Base-by-base conservation (phyloP, 495 filamentous ascomycete genomes). In the Pseudomonodictys pantanalensis region DNA sequence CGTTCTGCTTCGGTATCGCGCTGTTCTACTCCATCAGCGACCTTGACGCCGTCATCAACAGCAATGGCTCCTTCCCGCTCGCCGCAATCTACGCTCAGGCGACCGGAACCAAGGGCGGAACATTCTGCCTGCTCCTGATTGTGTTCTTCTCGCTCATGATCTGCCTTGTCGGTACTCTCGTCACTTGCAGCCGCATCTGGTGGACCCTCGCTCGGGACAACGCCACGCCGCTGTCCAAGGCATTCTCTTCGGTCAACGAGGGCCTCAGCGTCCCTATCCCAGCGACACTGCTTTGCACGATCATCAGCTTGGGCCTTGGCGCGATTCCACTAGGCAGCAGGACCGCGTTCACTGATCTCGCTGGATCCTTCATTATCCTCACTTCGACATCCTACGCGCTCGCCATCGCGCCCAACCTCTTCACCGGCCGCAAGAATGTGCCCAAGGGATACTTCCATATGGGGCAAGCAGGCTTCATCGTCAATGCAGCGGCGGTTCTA, bases 191-290 rank as follows among this genome's bases (percentile, higher is more conserved):
- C 15, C 85, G 90, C 20, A 86, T 83, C 7, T 84, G 87, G 68
- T 95, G 90, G 90, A 82, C 87, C 2, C 79, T 95, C 15, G 82
- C 87, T 30, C 85, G 90, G 35, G 90, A 95, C 69, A 79, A 83
- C 52, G 83, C 83, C 3, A 78, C 81, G 0, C 83, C 83, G 0
- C 77, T 82, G 56, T 70, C 75, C 2, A 39, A 56, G 8, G 67
- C 78, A 54, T 80, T 86, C 53, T 63, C 71, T 46, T 62, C 44
- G 10, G 79, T 86, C 59, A 78, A 79, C 55, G 52, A 57, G 39
- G n/a, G 24, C 8, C 75, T 78, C 52, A 76, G 47, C 1, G 77
- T 83, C 61, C 89, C 90, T 0, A 75, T 91, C 46, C 79, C 81
- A 45, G 81, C 89, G 0, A 90, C 86, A 0, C 60, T 92, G 20